Conservation (phyloP, 306 rosid species). For the Sesbania bispinosa region DNA sequence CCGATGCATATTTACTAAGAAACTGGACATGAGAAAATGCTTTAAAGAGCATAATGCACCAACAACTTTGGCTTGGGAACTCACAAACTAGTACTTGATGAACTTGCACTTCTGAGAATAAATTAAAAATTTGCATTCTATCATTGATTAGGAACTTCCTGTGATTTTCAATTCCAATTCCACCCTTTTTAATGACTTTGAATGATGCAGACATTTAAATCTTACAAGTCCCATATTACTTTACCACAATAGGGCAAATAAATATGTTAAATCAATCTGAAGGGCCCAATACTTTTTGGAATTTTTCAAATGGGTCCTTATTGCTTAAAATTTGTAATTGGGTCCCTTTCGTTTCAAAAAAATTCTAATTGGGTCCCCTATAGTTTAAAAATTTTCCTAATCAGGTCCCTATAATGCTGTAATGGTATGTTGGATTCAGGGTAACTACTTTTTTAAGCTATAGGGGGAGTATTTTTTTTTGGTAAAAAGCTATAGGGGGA, state of each 20-base stretch:
- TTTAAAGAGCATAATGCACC: neutral
- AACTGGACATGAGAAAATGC: constrained; percentile 1
- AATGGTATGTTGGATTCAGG: neutral
- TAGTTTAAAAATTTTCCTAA: too few species aligned
- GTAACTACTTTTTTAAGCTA: neutral
- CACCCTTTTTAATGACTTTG: neutral
- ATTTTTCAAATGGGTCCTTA: neutral
- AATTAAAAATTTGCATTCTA: neutral
- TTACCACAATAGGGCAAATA: neutral
- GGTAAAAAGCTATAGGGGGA: too few species aligned
- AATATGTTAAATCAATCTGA: neutral
- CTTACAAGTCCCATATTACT: neutral
- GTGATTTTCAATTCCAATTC: neutral
- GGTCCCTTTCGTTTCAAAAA: neutral
- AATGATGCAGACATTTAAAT: neutral
- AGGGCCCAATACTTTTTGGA: neutral
- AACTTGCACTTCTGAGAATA: neutral
- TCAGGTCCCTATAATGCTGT: neutral
- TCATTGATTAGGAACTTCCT: neutral
- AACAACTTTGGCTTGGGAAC: neutral
- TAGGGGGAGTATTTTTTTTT: too few species aligned
- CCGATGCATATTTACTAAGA: constrained; percentile 18
- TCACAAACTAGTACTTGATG: neutral
- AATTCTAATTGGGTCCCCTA: neutral
- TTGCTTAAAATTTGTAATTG: neutral